Conservation (phyloP, 345 rosid species). For the Sisymbrium altissimum region DNA sequence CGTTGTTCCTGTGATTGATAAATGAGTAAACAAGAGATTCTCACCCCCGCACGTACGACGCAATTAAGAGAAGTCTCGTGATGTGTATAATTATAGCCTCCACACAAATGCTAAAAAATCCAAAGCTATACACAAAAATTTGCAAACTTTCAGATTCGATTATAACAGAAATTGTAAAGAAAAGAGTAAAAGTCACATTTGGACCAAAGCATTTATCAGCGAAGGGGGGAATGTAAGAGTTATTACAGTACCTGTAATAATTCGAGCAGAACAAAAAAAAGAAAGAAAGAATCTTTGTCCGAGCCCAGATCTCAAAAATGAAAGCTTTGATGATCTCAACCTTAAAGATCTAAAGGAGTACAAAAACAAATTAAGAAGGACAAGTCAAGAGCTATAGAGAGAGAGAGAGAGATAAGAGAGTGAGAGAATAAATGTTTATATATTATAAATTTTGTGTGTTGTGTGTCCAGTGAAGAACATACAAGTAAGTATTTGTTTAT, state of each 20-base stretch:
- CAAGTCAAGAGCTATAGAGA: neutral
- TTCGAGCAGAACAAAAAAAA: conserved; percentile 9
- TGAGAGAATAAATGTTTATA: neutral
- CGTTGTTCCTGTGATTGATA: conserved; percentile 30
- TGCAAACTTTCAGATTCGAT: neutral
- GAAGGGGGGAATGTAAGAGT: neutral
- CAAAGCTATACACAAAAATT: conserved; percentile 1
- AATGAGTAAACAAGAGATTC: neutral
- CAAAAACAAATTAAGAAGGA: neutral
- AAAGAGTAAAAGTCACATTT: neutral
- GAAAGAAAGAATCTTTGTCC: conserved; percentile 28
- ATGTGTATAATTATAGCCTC: neutral
- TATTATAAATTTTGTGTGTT: neutral
- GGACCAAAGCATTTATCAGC: conserved; percentile 24
- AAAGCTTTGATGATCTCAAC: conserved; percentile 20
- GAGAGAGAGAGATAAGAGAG: neutral
- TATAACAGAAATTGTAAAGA: neutral
- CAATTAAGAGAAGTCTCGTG: neutral
- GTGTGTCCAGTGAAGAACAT: conserved; percentile 8
- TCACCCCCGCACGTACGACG: conserved; percentile 14
- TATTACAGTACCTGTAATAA: conserved; percentile 31
- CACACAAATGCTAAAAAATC: neutral
- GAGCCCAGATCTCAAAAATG: conserved; percentile 34
- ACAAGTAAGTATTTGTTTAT: neutral
- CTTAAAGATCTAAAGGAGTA: conserved; percentile 20